Base-by-base conservation (phyloP, 441 rosid species). In the Populus hybrid region DNA sequence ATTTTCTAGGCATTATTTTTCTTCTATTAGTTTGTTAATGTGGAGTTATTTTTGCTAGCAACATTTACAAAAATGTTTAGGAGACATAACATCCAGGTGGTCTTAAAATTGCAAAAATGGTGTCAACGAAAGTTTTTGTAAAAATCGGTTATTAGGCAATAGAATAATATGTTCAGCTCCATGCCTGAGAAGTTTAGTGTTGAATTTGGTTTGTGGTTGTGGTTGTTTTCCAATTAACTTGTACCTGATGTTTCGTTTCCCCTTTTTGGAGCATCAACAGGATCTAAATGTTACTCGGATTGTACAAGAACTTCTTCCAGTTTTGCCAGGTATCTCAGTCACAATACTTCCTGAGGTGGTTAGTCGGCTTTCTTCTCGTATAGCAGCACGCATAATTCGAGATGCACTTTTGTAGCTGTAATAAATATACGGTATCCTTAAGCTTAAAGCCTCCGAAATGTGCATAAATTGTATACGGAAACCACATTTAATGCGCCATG, bases 251-350 rank as follows among this genome's bases (percentile, higher is more conserved):
- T 30, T 71, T 63, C 1, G 4, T 69, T 30, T 73, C 32, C 30
- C 64, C 12, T 68, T 14, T 11, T 16, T 24, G 66, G 67, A 67
- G 68, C 26, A 23, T 79, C 69, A 59, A 70, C 91, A 91, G 98
- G 89, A 79, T 21, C 73, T 84, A 63, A 90, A 91, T 87, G 87
- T 89, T 38, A 86, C 89, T 65, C 86, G 80, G 81, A 78, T 87
- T 61, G 82, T 91, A 40, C 90, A 78, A 70, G 97, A 90, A 79
- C 84, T 95, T 81, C 95, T 94, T 77, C 95, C 95, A 1, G 88
- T 89, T 79, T 87, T 94, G 85, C 99, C 98, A 9, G 93, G 98
- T 75, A 88, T 92, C 83, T 90, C 98, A 4, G 96, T 81, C 11
- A 89, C 70, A 70, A 87, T 94, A 76, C 90, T 95, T 12, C 99